Evolutionary conservation across 495 filamentous ascomycete genomes (phyloP), one percentile per base, ranked within the genome.

Genomic region (Hypoxylon fragiforme): DNA sequence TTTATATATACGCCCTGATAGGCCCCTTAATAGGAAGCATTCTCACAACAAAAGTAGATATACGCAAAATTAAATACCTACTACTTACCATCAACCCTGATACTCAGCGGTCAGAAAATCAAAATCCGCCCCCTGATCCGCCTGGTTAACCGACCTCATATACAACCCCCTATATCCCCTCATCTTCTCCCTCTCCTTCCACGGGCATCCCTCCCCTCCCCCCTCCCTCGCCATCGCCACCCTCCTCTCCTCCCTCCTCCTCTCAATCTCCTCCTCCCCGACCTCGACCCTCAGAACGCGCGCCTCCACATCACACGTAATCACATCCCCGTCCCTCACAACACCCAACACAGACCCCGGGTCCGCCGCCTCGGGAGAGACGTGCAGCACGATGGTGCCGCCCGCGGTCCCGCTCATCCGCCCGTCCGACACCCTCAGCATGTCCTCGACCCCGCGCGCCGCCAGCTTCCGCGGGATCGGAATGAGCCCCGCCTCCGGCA

Each of bases 401-500:
- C 83, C 84, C 0, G 85, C 85, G 0, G 85, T 88, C 0, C 85
- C 85, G 28, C 79, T 83, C 83, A 88, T 87, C 9, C 85, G 66
- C 0, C 85, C 85, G 58, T 88, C 85, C 0, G 80, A 84, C 1
- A 88, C 65, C 0, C 85, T 70, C 31, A 88, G 64, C 85, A 88
- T 88, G 64, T 87, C 85, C 35, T 65, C 66, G 0, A 86, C 81
- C 0, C 85, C 85, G n/a, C 66, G 59, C 1, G 67, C 70, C 0
- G 77, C 82, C 5, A 88, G 71, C 50, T 85, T 85, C 24, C 81
- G 74, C 21, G 85, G 84, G 9, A 87, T 85, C 1, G 84, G 85
- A 8, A 87, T 76, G 3, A 86, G 58, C 7, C 83, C 83, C 0
- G 83, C 83, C 67, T 88, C 85, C 3, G 85, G 85, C 85, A 87